phyloP scores from a whole-genome alignment of 2,329 filamentous ascomycete species.

The Diaporthe ilicicola region DNA sequence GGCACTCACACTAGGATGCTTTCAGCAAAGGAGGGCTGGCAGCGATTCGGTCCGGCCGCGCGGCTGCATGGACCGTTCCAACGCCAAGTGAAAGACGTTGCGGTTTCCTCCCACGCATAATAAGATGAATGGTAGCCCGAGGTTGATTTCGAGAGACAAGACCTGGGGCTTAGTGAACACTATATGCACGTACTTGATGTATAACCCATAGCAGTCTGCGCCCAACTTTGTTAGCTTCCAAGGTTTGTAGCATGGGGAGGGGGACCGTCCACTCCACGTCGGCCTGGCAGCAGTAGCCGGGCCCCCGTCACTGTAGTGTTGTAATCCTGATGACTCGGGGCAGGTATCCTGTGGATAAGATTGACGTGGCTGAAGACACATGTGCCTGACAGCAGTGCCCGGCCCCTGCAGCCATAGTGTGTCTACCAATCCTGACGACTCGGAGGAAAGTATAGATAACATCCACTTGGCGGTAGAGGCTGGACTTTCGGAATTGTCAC shows the following conservation, averaged over 20 bases:
- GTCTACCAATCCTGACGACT: constrained; percentile 3
- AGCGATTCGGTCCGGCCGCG: not conserved
- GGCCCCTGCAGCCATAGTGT: not conserved
- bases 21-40: not conserved
- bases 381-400: not conserved
- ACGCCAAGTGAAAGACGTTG: constrained; percentile 11
- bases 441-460: constrained; percentile 15
- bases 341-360: not conserved
- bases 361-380: not conserved
- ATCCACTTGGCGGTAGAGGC: not conserved
- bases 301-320: not conserved
- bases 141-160: not conserved
- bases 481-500: not conserved
- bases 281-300: not conserved
- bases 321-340: not conserved
- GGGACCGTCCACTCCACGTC: not conserved
- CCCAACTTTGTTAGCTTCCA: too few species aligned
- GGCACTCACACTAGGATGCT: not conserved
- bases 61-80: not conserved
- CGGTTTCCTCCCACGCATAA: not conserved
- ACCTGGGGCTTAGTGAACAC: not conserved
- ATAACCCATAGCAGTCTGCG: not conserved
- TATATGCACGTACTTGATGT: not conserved
- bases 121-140: not conserved
- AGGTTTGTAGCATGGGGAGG: too few species aligned